Percentiles rank a stretch among this genome's conserved stretches.
phyloP scores from a whole-genome alignment of 106 monocot species.

The Cymbidium sinense region DNA sequence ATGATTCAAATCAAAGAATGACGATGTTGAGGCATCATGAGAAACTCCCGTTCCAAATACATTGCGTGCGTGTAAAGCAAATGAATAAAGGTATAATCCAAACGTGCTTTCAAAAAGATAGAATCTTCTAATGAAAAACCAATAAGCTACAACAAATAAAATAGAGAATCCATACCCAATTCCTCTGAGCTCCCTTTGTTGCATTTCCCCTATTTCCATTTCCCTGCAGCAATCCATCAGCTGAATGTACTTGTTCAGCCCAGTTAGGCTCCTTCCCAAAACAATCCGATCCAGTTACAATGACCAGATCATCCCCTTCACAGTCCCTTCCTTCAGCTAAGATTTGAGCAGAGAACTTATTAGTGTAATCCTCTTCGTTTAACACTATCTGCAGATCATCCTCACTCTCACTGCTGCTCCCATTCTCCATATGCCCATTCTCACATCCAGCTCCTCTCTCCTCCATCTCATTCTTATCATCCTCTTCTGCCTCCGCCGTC shows the following conservation, averaged over 20 bases:
- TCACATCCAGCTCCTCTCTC: background rate
- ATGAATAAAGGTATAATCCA: background rate
- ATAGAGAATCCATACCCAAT: background rate
- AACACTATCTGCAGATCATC: slow-evolving; percentile 8
- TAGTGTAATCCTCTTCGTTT: background rate
- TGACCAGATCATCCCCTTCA: background rate
- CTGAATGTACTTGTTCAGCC: background rate
- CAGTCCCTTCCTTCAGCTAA: no score
- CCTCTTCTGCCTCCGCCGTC: background rate
- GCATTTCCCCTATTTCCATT: background rate
- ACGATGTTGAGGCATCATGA: no score
- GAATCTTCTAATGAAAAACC: background rate
- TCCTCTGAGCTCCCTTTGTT: background rate
- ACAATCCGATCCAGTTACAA: background rate
- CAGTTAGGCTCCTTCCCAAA: background rate
- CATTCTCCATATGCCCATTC: background rate
- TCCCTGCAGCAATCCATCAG: background rate
- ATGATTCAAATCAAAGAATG: background rate
- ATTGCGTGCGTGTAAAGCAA: background rate
- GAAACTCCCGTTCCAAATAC: background rate
- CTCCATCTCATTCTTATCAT: background rate
- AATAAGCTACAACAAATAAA: background rate
- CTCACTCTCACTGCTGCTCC: slow-evolving; percentile 8
- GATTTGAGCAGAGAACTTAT: background rate
- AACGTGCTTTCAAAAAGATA: background rate